Evolutionary conservation across 108 stramenopile species (phyloP), one percentile per base, ranked within the genome.

Genomic region (Pelagomonas calceolata): DNA sequence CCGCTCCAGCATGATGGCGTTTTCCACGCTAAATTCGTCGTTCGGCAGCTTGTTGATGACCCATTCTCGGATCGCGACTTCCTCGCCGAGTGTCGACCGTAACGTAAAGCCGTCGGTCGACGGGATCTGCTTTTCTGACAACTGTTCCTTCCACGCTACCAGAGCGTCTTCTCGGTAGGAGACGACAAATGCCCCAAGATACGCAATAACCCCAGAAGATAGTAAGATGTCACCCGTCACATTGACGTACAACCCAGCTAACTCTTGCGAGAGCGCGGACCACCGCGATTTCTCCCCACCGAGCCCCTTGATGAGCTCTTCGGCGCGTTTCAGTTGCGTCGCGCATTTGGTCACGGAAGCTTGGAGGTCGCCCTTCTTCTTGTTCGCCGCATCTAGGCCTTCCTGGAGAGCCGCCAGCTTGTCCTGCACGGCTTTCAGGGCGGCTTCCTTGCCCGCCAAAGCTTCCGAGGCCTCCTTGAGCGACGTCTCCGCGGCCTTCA

Each of bases 191-290:
- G 85, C 84, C 17, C 86, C 86, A 35, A 86, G 72, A 78, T 87
- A 87, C 30, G 86, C 85, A 30, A 87, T 83, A 34, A 83, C 78
- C 32, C 85, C 86, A 30, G 85, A 76, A 4, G 85, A 70, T n/a
- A 87, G 75, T 29, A 85, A 73, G 66, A 87, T 85, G 69, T 86
- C 85, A 43, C 86, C 86, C 32, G 69, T 64, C 18, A 79, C 72
- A 68, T 77, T 84, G 26, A 65, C 65, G 64, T 67, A 66, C 77
- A 36, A 35, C 29, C 31, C 73, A 45, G 36, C 79, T 31, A 87
- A 78, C 31, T 68, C 69, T 34, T 45, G 31, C 51, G 73, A 66
- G 64, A 75, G 51, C 63, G 77, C 78, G 33, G 63, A 75, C 85
- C 85, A 86, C 44, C 84, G 76, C 31, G 73, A 32, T 64, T 81